A percentile compares a stretch with the other conserved stretches of the same genome.
Conservation (phyloP, 495 filamentous ascomycete genomes). For the Hypoxylon rickii region DNA sequence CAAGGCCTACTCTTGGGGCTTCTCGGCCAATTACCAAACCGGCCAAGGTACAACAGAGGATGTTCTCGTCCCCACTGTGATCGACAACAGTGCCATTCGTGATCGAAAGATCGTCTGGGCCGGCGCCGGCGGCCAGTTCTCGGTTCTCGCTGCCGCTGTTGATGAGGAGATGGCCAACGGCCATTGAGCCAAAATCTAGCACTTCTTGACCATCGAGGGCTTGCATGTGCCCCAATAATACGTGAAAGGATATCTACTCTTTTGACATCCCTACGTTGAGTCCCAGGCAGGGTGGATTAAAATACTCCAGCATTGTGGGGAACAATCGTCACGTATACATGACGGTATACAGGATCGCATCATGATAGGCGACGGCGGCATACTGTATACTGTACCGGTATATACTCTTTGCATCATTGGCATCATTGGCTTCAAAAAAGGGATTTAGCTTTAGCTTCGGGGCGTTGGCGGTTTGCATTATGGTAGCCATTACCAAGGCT, state of each 20-base stretch:
- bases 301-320: too few relatives aligned
- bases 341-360: background rate
- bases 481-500: background rate
- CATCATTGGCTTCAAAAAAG: background rate
- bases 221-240: background rate
- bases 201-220: too few relatives aligned
- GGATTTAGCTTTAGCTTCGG: background rate
- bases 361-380: background rate
- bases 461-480: too few relatives aligned
- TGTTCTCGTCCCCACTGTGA: slow-evolving; percentile 56
- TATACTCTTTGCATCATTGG: background rate
- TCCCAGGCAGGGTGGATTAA: too few relatives aligned
- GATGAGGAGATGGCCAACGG: slow-evolving; percentile 4
- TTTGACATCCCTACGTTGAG: too few relatives aligned
- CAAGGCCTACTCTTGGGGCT: slow-evolving; percentile 69
- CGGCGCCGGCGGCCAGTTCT: slow-evolving; percentile 68
- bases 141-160: slow-evolving; percentile 51
- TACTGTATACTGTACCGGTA: background rate
- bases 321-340: background rate
- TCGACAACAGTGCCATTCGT: slow-evolving; percentile 62
- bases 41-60: slow-evolving; percentile 61
- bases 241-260: too few relatives aligned
- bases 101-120: slow-evolving; percentile 58
- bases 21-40: slow-evolving; percentile 67
- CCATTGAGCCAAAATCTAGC: background rate